Evolutionary conservation across 2,329 filamentous ascomycete genomes (phyloP).

Genomic region (Fusarium succisae): DNA sequence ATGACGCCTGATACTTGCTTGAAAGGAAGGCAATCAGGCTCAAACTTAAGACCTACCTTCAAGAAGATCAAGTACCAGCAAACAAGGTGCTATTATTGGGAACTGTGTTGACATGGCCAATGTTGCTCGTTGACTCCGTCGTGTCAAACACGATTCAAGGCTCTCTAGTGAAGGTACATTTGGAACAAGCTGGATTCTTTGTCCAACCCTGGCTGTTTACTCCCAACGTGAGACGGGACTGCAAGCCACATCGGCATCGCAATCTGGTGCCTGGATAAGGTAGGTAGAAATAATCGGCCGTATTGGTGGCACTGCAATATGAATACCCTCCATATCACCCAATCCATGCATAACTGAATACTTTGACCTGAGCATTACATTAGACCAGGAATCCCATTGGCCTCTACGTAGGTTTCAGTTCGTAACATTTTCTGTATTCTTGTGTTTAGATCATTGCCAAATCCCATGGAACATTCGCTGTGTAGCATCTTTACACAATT

Average conservation of each 20-base stretch:
- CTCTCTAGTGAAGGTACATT: slow-evolving; percentile 6
- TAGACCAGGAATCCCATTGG: not conserved
- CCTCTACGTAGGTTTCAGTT: not conserved
- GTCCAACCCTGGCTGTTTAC: slow-evolving; percentile 3
- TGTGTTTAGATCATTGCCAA: not conserved
- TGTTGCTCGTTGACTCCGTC: not conserved
- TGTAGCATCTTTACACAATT: not conserved
- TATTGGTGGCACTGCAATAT: not conserved
- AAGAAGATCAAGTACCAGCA: too few relatives aligned
- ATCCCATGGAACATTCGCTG: not conserved
- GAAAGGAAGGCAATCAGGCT: not conserved
- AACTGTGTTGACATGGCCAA: not conserved
- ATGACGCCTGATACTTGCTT: not conserved
- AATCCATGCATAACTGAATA: not conserved
- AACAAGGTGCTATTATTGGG: not conserved
- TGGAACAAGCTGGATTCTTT: slow-evolving; percentile 5
- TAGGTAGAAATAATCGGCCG: not conserved
- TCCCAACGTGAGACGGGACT: not conserved
- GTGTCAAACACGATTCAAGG: slow-evolving; percentile 10
- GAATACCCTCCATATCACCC: not conserved
- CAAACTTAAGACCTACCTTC: not conserved
- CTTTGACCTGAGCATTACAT: not conserved
- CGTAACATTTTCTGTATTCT: not conserved
- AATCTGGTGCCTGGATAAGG: not conserved
- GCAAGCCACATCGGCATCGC: slow-evolving; percentile 8